Evolutionary conservation across 768 basidiomycete genomes (phyloP), one percentile per base, ranked within the genome.

Genomic region (Zangia roseola): DNA sequence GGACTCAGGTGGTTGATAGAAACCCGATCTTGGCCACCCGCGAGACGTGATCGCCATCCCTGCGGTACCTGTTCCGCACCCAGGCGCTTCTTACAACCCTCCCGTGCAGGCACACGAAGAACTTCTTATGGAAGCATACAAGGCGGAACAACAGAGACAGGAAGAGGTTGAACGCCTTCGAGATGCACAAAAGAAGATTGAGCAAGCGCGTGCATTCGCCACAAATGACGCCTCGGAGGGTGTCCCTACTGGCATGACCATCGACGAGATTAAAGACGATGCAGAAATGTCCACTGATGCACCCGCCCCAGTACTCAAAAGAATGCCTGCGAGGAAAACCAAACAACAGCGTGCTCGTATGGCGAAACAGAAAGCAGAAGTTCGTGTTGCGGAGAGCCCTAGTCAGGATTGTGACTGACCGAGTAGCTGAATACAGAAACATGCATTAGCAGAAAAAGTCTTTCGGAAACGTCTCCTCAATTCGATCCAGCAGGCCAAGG

Each of bases 61-160:
- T 1, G 86, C 90, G 1, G 79, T 92, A 1, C 58, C 72, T 1
- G 70, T 82, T 4, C 94, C 94, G 0, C 89, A 90, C 55, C 82
- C 81, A 26, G 94, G 94, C 17, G 79, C 86, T 4, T 94, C 91
- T 16, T 97, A 97, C 64, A 97, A 97, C 63, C 94, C 94, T 0
- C 82, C 83, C 0, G 81, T 78, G 1, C 74, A 79, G 4, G 82
- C 85, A 0, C 89, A 95, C 57, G 78, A 81, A 42, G 81, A 82
- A 41, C 79, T 95, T 5, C 63, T 97, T 19, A 69, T 77, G 12
- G 69, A 78, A 43, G 94, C 92, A 0, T 77, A 82, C 43, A 77
- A 81, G 50, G 64, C 76, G 13, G 94, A 94, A 66, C 77, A 78
- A 57, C 76, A 75, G 40, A 76, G 77, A 36, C 61, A 82, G 34